A percentile compares a stretch with the other conserved stretches of the same genome.
Evolutionary conservation across 225 moss, liverwort and hornwort genomes (phyloP).

Genomic region (Thuidium tamariscinum): DNA sequence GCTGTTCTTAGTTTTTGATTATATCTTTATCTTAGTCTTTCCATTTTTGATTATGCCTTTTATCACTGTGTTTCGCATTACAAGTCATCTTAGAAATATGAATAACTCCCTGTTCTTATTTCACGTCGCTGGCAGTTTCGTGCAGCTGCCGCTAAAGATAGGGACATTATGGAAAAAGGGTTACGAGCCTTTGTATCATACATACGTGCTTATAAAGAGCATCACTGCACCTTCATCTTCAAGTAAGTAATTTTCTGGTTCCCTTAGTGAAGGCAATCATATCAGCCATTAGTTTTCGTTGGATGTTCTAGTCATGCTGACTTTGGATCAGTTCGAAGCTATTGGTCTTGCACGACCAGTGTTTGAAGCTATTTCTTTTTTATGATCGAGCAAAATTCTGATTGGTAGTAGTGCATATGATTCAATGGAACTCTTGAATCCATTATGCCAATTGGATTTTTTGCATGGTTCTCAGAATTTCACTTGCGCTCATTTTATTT

Average conservation of each 20-base stretch:
- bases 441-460: neutral
- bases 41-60: neutral
- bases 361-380: neutral
- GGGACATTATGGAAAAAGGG: slow-evolving; percentile 95
- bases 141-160: slow-evolving; percentile 69
- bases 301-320: neutral
- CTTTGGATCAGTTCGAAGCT: neutral
- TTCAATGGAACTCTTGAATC: neutral
- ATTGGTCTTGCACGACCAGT: neutral
- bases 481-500: neutral
- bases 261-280: neutral
- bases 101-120: neutral
- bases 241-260: slow-evolving; percentile 27
- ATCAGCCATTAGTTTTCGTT: neutral
- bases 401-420: neutral
- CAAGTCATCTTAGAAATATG: neutral
- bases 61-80: neutral
- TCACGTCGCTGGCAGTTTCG: slow-evolving; percentile 49
- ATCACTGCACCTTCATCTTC: slow-evolving; percentile 93
- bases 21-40: neutral
- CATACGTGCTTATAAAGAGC: slow-evolving; percentile 96
- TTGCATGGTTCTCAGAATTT: neutral
- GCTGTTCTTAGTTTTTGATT: neutral
- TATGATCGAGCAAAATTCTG: neutral
- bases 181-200: slow-evolving; percentile 94